Percentiles rank a stretch among this genome's conserved stretches.
phyloP scores from a whole-genome alignment of 345 rosid species.

The Syzygium oleosum region DNA sequence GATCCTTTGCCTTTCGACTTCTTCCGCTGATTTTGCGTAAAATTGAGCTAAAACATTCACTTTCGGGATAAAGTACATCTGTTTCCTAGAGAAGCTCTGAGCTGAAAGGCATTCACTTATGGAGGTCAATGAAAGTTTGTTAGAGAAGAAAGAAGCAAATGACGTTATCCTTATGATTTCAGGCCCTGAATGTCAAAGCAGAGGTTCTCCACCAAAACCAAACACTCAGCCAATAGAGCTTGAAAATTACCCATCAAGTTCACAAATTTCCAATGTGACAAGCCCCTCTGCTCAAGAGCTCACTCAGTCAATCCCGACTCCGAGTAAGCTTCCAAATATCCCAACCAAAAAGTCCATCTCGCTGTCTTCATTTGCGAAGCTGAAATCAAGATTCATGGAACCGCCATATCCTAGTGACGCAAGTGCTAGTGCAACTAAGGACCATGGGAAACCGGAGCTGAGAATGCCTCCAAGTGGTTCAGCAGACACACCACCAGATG shows the following conservation, averaged over 20 bases:
- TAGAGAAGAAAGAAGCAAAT: neutral
- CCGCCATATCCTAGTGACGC: neutral
- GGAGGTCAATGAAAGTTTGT: neutral
- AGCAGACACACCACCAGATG: constrained; percentile 14
- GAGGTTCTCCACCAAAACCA: neutral
- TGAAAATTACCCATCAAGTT: neutral
- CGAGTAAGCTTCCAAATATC: neutral
- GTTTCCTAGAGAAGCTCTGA: neutral
- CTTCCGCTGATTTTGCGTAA: neutral
- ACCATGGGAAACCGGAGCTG: constrained; percentile 2
- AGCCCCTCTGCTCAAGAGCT: neutral
- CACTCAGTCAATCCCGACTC: neutral
- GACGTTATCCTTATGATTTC: neutral
- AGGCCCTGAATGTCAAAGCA: neutral
- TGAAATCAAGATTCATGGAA: neutral
- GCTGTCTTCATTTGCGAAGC: accelerated
- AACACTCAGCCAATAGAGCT: neutral
- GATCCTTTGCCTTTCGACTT: neutral
- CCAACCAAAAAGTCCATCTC: neutral
- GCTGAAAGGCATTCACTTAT: neutral
- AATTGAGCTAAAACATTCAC: neutral
- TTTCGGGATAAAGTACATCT: neutral
- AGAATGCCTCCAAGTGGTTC: constrained; percentile 13
- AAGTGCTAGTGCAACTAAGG: neutral
- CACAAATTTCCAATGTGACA: neutral